Evolutionary conservation across 345 rosid genomes (phyloP).

Genomic region (Euclidium syriacum): DNA sequence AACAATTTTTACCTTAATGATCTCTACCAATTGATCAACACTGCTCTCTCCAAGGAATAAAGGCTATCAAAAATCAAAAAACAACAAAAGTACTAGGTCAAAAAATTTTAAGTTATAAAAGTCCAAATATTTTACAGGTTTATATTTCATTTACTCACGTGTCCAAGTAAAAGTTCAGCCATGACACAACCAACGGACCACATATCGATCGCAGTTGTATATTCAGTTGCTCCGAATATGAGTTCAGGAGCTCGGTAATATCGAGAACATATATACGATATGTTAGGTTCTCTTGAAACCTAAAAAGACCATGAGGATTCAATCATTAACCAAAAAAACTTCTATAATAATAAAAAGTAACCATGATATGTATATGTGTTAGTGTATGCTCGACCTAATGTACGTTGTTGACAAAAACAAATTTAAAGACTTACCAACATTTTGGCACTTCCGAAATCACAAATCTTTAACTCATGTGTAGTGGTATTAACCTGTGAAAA

Average conservation of each 20-base stretch:
- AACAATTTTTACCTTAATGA: constrained; percentile 56
- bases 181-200: constrained; percentile 94
- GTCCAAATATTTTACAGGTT: background rate
- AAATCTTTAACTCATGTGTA: constrained; percentile 76
- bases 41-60: constrained; percentile 92
- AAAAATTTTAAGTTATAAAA: background rate
- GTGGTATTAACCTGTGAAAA: constrained; percentile 68
- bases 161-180: constrained; percentile 89
- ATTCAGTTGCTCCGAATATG: constrained; percentile 83
- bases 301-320: constrained; percentile 23
- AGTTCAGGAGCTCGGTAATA: constrained; percentile 96
- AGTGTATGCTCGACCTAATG: too few species aligned
- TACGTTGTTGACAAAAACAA: too few species aligned
- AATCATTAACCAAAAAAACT: background rate
- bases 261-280: constrained; percentile 89
- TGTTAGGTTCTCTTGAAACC: constrained; percentile 93
- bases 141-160: constrained; percentile 37
- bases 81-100: background rate
- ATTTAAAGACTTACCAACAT: constrained; percentile 54
- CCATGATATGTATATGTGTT: too few species aligned
- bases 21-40: constrained; percentile 88
- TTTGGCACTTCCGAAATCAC: constrained; percentile 95
- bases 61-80: constrained; percentile 46
- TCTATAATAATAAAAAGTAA: too few species aligned
- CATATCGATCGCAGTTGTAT: constrained; percentile 82